Evolutionary conservation across 2,329 filamentous ascomycete species (phyloP).

Genomic region (Epicoccum nigrum): DNA sequence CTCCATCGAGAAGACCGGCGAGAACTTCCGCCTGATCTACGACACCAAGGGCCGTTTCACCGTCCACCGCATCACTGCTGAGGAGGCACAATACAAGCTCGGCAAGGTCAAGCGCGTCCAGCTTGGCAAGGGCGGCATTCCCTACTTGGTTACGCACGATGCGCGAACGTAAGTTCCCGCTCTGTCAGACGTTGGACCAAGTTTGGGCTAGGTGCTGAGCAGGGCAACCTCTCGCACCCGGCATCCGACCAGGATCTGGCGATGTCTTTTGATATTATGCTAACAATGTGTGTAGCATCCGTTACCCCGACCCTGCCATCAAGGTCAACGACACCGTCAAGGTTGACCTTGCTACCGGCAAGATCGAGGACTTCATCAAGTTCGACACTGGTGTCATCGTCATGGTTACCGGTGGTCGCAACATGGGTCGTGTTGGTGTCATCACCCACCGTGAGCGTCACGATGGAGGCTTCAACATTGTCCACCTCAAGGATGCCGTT

Average conservation of each 20-base stretch:
- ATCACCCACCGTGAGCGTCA: conserved; percentile 99
- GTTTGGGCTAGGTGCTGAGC: conserved; percentile 47
- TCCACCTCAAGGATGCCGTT: conserved; percentile 99
- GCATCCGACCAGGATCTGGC: conserved; percentile 99
- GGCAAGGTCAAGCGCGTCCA: conserved; percentile 99
- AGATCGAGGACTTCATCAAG: conserved; percentile 97
- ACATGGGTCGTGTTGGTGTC: conserved; percentile 99
- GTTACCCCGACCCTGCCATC: conserved; percentile 97
- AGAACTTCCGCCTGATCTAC: conserved; percentile 99
- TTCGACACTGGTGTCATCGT: conserved; percentile 98
- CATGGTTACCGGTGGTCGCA: conserved; percentile 99
- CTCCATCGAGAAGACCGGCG: conserved; percentile 98
- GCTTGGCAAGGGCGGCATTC: conserved; percentile 98
- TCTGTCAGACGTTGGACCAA: conserved; percentile 99
- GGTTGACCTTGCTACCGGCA: conserved; percentile 95
- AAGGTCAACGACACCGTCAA: conserved; percentile 99
- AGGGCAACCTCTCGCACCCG: conserved; percentile 69
- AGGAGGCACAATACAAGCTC: conserved; percentile 99
- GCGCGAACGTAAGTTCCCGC: conserved; percentile 99
- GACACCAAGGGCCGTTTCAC: conserved; percentile 99
- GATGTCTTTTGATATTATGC: conserved; percentile 52
- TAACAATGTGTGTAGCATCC: conserved; percentile 73
- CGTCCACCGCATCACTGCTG: conserved; percentile 97
- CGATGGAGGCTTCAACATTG: conserved; percentile 99
- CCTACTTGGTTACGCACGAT: conserved; percentile 99